Conservation (phyloP, 1,139 yeast species). For the Candida labiduridarum region DNA sequence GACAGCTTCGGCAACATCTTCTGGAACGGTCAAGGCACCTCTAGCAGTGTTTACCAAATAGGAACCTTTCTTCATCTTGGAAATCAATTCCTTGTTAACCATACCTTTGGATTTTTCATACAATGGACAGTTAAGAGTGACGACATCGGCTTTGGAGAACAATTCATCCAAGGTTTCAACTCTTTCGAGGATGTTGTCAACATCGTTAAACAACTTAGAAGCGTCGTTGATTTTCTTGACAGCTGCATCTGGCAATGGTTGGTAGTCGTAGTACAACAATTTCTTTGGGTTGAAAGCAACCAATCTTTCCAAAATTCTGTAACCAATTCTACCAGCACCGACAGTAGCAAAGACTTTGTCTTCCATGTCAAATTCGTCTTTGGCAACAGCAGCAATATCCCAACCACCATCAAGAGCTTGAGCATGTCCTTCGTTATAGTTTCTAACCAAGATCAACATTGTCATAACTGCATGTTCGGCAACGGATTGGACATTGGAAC, state of each 20-base stretch:
- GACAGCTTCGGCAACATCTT: slow-evolving; percentile 78
- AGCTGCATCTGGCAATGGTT: slow-evolving; percentile 60
- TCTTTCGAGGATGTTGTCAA: slow-evolving; percentile 52
- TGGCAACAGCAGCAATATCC: slow-evolving; percentile 81
- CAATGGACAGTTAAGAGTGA: slow-evolving; percentile 77
- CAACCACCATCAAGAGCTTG: slow-evolving; percentile 63
- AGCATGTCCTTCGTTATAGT: slow-evolving; percentile 78
- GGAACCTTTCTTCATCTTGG: slow-evolving; percentile 77
- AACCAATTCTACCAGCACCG: slow-evolving; percentile 84
- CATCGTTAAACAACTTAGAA: slow-evolving; percentile 41
- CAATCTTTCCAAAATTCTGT: slow-evolving; percentile 71
- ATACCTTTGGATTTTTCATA: slow-evolving; percentile 71
- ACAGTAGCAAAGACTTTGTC: slow-evolving; percentile 77
- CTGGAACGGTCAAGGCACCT: slow-evolving; percentile 75
- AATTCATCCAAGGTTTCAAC: slow-evolving; percentile 67
- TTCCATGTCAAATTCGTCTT: slow-evolving; percentile 74
- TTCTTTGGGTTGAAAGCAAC: slow-evolving; percentile 76
- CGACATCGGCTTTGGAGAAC: slow-evolving; percentile 70
- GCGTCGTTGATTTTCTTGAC: slow-evolving; percentile 52
- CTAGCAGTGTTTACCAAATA: slow-evolving; percentile 83
- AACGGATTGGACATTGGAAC: slow-evolving; percentile 78
- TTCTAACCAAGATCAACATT: slow-evolving; percentile 69
- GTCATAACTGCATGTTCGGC: slow-evolving; percentile 84
- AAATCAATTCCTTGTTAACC: slow-evolving; percentile 65
- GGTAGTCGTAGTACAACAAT: slow-evolving; percentile 76